These are phyloP conservation scores for Quercus suber DNA, from an alignment of 306 rosid genomes.

Conservation along the genomic window DNA sequence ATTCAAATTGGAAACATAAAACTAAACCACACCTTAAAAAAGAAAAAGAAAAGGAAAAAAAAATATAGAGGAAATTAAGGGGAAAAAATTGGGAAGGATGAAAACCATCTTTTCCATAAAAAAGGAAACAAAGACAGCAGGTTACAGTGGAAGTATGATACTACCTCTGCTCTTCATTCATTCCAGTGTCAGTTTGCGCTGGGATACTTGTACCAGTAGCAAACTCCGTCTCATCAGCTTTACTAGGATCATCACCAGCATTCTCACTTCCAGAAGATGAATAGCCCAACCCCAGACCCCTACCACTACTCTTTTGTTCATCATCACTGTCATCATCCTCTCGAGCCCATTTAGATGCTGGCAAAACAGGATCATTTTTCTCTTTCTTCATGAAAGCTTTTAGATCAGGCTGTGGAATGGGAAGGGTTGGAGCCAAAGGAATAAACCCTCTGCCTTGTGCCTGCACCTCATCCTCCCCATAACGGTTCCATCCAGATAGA, in stretches of 20 bases:
- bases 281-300: slow-evolving; percentile 81
- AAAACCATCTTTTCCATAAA: not conserved
- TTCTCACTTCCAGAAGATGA: slow-evolving; percentile 99
- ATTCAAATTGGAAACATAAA: not conserved
- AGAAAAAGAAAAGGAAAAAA: no score
- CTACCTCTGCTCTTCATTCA: slow-evolving; percentile 95
- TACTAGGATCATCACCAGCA: slow-evolving; percentile 59
- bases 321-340: slow-evolving; percentile 97
- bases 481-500: slow-evolving; percentile 67
- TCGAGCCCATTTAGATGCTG: slow-evolving; percentile 96
- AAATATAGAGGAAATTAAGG: not conserved
- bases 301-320: slow-evolving; percentile 60
- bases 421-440: slow-evolving; percentile 53
- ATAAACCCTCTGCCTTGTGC: slow-evolving; percentile 49
- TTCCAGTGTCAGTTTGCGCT: slow-evolving; percentile 65
- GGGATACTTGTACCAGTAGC: slow-evolving; percentile 59
- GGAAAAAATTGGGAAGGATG: not conserved
- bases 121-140: slow-evolving; percentile 18
- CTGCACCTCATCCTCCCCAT: slow-evolving; percentile 50
- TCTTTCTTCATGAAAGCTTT: slow-evolving; percentile 70
- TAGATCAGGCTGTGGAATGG: slow-evolving; percentile 73
- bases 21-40: not conserved
- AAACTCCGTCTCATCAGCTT: slow-evolving; percentile 70
- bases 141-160: slow-evolving; percentile 16
- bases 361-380: slow-evolving; percentile 78